These are phyloP conservation scores for Bjerkandera adusta DNA, from an alignment of 1,284 basidiomycete species.

Conservation along the genomic window DNA sequence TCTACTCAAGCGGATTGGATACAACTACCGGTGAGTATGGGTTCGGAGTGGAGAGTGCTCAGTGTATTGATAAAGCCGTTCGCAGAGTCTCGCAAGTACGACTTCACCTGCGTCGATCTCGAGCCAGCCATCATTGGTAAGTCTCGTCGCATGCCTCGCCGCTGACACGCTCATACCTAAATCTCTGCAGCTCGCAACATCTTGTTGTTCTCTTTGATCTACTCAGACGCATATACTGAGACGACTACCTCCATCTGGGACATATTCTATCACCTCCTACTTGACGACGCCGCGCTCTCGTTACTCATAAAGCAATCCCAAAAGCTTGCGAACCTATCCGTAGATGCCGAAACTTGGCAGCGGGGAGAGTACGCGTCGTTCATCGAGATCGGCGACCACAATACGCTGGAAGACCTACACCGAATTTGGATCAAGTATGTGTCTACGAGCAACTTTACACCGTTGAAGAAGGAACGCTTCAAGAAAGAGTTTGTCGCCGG, in stretches of 20 bases:
- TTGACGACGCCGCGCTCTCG: conserved; percentile 40
- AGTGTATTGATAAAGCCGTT: conserved; percentile 15
- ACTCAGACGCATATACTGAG: conserved; percentile 31
- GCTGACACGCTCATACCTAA: background rate
- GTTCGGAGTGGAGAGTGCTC: conserved; percentile 6
- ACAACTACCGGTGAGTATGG: conserved; percentile 13
- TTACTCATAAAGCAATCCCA: conserved; percentile 43
- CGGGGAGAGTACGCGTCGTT: conserved; percentile 38
- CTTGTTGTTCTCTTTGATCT: conserved; percentile 33
- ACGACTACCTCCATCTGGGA: conserved; percentile 42
- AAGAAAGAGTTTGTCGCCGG: background rate
- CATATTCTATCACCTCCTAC: conserved; percentile 53
- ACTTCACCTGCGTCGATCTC: conserved; percentile 60
- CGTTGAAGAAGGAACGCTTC: conserved; percentile 9
- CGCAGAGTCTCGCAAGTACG: conserved; percentile 32
- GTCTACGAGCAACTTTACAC: conserved; percentile 19
- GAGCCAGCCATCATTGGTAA: conserved; percentile 57
- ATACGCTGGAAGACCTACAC: conserved; percentile 42
- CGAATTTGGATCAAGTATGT: conserved; percentile 42
- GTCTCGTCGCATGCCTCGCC: conserved; percentile 4
- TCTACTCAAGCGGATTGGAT: conserved; percentile 22
- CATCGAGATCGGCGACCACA: conserved; percentile 35
- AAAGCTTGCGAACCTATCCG: conserved; percentile 38
- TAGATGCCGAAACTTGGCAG: conserved; percentile 41
- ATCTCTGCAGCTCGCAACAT: conserved; percentile 40